These are phyloP conservation scores for Arthrinium puccinioides DNA, from an alignment of 2,329 filamentous ascomycete genomes.

Conservation along the genomic window DNA sequence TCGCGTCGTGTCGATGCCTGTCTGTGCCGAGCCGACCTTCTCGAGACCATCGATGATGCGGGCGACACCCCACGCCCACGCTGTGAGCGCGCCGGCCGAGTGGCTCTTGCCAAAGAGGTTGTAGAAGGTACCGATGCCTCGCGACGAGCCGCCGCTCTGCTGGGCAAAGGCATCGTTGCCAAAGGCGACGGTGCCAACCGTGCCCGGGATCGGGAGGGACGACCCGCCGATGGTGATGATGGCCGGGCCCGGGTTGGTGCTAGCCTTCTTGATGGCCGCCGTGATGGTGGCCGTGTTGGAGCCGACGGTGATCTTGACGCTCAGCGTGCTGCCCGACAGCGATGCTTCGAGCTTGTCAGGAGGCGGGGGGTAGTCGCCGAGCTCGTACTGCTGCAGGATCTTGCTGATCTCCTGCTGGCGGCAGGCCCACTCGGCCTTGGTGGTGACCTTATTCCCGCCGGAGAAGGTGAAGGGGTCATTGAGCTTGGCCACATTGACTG, in stretches of 20 bases:
- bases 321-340: conserved; percentile 32
- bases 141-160: conserved; percentile 37
- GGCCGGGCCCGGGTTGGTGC: conserved; percentile 43
- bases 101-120: conserved; percentile 48
- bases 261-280: conserved; percentile 33
- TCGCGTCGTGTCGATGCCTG: conserved; percentile 40
- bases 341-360: conserved; percentile 39
- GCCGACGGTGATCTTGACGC: conserved; percentile 35
- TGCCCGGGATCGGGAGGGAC: conserved; percentile 46
- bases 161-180: conserved; percentile 50
- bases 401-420: conserved; percentile 40
- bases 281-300: conserved; percentile 38
- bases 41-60: conserved; percentile 54
- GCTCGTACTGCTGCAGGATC: conserved; percentile 42
- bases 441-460: conserved; percentile 34
- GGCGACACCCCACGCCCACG: conserved; percentile 58
- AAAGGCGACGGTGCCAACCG: conserved; percentile 51
- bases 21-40: conserved; percentile 32
- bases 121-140: conserved; percentile 53
- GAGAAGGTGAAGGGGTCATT: conserved; percentile 41
- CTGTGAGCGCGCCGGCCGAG: conserved; percentile 49
- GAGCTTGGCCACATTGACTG: conserved; percentile 29
- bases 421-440: conserved; percentile 39
- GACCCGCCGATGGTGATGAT: conserved; percentile 50
- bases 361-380: conserved; percentile 38